These are phyloP conservation scores for Scleroderma bovista DNA, from an alignment of 768 basidiomycete genomes.

Conservation along the genomic window DNA sequence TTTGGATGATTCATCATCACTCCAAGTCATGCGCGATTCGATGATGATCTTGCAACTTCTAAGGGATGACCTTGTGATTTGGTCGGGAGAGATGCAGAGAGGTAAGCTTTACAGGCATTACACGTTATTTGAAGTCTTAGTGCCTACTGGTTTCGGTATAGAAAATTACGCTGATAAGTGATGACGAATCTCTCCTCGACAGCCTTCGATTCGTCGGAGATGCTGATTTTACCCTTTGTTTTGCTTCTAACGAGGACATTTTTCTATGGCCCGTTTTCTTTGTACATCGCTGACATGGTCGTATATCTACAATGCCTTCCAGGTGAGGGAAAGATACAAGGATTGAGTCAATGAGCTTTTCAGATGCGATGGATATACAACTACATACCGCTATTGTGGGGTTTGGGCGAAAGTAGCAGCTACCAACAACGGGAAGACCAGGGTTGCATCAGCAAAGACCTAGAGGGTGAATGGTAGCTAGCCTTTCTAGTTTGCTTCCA, in stretches of 20 bases:
- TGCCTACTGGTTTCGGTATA: background rate
- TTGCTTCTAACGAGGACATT: too few species aligned
- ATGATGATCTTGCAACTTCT: slow-evolving; percentile 80
- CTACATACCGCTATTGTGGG: slow-evolving; percentile 2
- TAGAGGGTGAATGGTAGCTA: slow-evolving; percentile 72
- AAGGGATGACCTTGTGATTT: slow-evolving; percentile 80
- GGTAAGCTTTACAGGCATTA: slow-evolving; percentile 17
- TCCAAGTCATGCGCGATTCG: slow-evolving; percentile 57
- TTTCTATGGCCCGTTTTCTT: too few species aligned
- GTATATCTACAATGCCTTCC: too few species aligned
- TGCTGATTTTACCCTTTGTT: too few species aligned
- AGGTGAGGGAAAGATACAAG: too few species aligned
- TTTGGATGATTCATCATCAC: slow-evolving; percentile 39
- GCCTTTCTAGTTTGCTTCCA: background rate
- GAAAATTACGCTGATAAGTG: background rate
- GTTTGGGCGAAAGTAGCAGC: slow-evolving; percentile 85
- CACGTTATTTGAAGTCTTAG: slow-evolving; percentile 6
- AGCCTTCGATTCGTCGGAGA: background rate
- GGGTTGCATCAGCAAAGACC: slow-evolving; percentile 86
- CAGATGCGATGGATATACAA: too few species aligned
- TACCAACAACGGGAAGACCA: slow-evolving; percentile 93
- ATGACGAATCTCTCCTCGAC: background rate
- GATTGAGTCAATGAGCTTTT: too few species aligned
- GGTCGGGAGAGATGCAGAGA: slow-evolving; percentile 70
- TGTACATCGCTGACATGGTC: too few species aligned